Evolutionary conservation across 371 early-diverging fungal species (phyloP), one percentile per base, ranked within the genome.

Genomic region (Dichotomocladium elegans): DNA sequence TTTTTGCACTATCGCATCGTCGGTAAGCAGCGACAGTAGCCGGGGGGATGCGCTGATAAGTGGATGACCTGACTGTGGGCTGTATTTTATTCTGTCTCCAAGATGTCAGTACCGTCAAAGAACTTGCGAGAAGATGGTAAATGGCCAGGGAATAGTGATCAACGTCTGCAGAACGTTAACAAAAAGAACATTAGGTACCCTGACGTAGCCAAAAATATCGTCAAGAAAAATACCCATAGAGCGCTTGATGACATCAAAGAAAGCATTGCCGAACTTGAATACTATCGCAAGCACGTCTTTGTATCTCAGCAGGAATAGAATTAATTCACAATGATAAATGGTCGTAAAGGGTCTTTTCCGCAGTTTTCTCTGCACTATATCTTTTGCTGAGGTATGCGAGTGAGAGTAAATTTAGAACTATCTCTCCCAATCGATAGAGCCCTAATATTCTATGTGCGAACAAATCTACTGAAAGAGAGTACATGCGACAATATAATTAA

Each of bases 71-170:
- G 4, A n/a, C 2, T 11, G 3, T 14, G 0, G 12, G 22, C 21
- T 24, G 40, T 14, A 47, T 19, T 24, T 3, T 25, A 14, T 34
- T 15, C 7, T 31, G 24, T 7, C 17, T 7, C 46, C 42, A 74
- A 64, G 94, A 96, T 66, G 97, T 96, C 30, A 89, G 90, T 62
- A 92, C 93, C 0, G 62, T 96, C 49, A 95, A 95, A 61, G 97
- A 96, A 66, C 69, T 97, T 33, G 64, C 82, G 1, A 68, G 83
- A 47, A 64, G 96, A 55, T 96, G 95, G 95, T n/a, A n/a, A n/a
- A n/a, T n/a, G n/a, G n/a, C n/a, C n/a, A 59, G 59, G 47, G 11
- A 31, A n/a, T n/a, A 40, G 2, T 27, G 12, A 2, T 51, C 14
- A n/a, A 5, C 27, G 15, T 14, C 5, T 15, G 3, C 24, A 19